Evolutionary conservation across 2,329 filamentous ascomycete species (phyloP), one percentile per base, ranked within the genome.

Genomic region (Fusarium keratoplasticum): DNA sequence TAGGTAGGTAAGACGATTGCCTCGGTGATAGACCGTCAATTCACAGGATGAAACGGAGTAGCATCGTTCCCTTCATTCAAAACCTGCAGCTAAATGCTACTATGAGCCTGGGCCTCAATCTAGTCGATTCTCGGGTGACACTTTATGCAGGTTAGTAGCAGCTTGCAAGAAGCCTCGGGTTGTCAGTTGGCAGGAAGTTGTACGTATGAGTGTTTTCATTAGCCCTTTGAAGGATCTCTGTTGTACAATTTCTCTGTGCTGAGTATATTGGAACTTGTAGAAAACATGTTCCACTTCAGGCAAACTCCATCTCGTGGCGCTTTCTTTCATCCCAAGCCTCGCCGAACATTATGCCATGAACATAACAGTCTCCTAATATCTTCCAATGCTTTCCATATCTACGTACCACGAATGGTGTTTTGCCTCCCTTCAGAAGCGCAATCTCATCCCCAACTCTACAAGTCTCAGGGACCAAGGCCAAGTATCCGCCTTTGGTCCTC

Each of bases 311-410:
- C 11, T 67, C 50, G 9, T 20, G n/a, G 36, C 50, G 35, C 6
- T 27, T 35, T 0, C 16, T 40, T 22, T 58, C 61, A 27, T n/a
- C 25, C 65, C 65, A 67, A 0, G 25, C 61, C 50, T 67, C 61
- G 0, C 61, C 61, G 14, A 54, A 65, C 61, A 65, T 67, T 2
- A 67, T 52, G 0, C 65, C 61, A 52, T 67, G 61, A 2, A 65
- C 65, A 18, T 67, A 65, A 1, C 65, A 65, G 7, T 67, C 65
- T 5, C 50, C 65, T n/a, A 67, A 3, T 18, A 67, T 65, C 33
- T 3, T 65, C 65, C 65, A 67, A 18, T 31, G 44, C 2, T 59
- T 13, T 0, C 65, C 20, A 2, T 14, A 20, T n/a, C 47, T 59
- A 1, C 52, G 27, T 5, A 67, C 6, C 6, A 67, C 61, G 22